These are phyloP conservation scores for Eucalyptus caleyi DNA, from an alignment of 345 rosid species.

Conservation along the genomic window DNA sequence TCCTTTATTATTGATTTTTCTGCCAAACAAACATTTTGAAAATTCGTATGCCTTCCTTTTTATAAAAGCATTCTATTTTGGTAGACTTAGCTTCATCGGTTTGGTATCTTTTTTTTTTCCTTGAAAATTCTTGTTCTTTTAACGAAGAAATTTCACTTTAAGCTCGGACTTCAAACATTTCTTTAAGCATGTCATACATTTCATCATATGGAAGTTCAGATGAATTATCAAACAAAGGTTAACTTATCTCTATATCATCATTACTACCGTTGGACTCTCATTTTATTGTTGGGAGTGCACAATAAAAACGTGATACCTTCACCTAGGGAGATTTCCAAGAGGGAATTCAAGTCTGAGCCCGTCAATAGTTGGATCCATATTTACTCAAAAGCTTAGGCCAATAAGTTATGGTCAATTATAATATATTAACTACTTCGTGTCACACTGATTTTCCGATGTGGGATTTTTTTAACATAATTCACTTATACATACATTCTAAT, in stretches of 20 bases:
- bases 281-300: too few species aligned
- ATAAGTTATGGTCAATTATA: too few species aligned
- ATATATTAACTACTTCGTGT: too few species aligned
- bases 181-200: not conserved
- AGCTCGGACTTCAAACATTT: not conserved
- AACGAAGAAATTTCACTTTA: not conserved
- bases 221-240: not conserved
- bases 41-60: not conserved
- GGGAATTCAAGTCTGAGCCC: accelerated
- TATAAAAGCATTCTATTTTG: not conserved
- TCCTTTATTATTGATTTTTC: too few species aligned
- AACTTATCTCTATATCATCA: not conserved
- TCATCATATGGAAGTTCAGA: too few species aligned
- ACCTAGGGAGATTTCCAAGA: too few species aligned
- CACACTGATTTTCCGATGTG: accelerated
- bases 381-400: accelerated
- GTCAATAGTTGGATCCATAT: accelerated
- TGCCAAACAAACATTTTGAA: not conserved
- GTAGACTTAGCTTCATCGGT: not conserved
- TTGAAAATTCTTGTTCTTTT: not conserved
- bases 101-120: not conserved
- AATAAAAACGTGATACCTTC: too few species aligned
- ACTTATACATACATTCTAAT: accelerated
- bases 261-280: not conserved
- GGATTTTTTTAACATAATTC: accelerated